Base-by-base conservation (phyloP, 768 basidiomycete species). In the Sistotremastrum niveocremeum region DNA sequence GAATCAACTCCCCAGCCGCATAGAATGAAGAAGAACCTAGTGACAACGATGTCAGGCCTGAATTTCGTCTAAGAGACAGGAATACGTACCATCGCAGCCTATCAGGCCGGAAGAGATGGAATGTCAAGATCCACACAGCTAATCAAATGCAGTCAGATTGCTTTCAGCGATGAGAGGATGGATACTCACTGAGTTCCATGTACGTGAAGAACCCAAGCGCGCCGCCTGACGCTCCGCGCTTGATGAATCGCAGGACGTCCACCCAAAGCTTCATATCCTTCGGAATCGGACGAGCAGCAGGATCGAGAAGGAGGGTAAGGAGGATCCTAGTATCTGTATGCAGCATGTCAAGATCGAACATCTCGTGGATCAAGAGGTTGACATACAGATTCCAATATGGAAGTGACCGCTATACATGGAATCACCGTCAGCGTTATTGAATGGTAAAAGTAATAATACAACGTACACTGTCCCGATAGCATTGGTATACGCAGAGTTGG, bases 201-300 rank as follows among this genome's bases (percentile, higher is more conserved):
- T 74, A 75, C 5, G 73, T 76, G 61, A 76, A 77, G 65, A 76
- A 75, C 1, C 69, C 65, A 1, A 77, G 58, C 1, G 71, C 68
- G 9, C 71, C 68, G 5, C 67, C 66, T 0, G 62, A 62, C 1
- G 71, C 69, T 42, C 71, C 70, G 12, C 62, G 61, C 60, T 76
- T 75, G 55, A 76, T 52, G 56, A 68, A 75, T 12, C 69, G 64
- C 31, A 74, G 57, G 32, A 65, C 61, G 55, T 75, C 72, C 31
- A 77, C 74, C 74, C 74, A 76, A 8, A 74, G 62, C 56, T 72
- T 70, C 73, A 72, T 74, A 51, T 73, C 72, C 43, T 67, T 65
- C 2, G 65, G 60, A 8, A 58, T 49, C 1, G 73, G 74, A 1
- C 70, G 62, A 0, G 73, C 67, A 37, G 54, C 55, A n/a, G 58